Conservation (phyloP, 140 eudicot genomes). For the Senecio squalidus region DNA sequence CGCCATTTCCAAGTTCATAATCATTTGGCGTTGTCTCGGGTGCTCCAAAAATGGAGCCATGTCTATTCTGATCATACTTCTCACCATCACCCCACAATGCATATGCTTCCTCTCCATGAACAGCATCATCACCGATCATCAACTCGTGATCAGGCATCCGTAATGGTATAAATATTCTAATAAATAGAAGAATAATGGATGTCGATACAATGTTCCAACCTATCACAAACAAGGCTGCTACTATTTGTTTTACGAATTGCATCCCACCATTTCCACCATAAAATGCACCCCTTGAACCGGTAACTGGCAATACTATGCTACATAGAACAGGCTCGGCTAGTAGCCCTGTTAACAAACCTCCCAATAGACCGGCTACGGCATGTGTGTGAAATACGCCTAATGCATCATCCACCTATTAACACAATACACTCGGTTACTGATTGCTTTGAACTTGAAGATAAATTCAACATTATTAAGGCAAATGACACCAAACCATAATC, state of each 20-base stretch:
- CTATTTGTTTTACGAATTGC: conserved; percentile 63
- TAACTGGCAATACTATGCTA: conserved; percentile 49
- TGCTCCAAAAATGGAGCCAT: conserved; percentile 42
- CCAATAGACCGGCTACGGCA: conserved; percentile 73
- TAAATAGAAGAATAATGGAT: conserved; percentile 49
- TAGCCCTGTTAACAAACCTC: conserved; percentile 71
- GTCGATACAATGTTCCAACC: conserved; percentile 74
- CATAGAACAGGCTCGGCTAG: conserved; percentile 69
- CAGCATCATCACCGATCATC: conserved; percentile 85
- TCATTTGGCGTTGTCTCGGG: conserved; percentile 31
- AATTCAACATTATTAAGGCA: no score
- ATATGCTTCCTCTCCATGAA: conserved; percentile 90
- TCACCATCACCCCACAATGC: conserved; percentile 96
- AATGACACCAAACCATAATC: no score
- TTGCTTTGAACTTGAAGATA: no score
- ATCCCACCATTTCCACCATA: conserved; percentile 60
- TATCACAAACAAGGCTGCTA: conserved; percentile 67
- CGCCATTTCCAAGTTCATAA: conserved; percentile 26
- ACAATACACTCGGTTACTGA: background rate
- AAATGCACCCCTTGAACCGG: conserved; percentile 61
- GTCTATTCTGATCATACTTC: conserved; percentile 52
- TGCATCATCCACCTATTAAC: conserved; percentile 67
- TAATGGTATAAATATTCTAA: conserved; percentile 45
- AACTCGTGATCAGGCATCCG: conserved; percentile 81
- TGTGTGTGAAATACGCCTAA: conserved; percentile 88